Evolutionary conservation across 2,329 filamentous ascomycete genomes (phyloP).

Genomic region (Stagonosporopsis vannaccii): DNA sequence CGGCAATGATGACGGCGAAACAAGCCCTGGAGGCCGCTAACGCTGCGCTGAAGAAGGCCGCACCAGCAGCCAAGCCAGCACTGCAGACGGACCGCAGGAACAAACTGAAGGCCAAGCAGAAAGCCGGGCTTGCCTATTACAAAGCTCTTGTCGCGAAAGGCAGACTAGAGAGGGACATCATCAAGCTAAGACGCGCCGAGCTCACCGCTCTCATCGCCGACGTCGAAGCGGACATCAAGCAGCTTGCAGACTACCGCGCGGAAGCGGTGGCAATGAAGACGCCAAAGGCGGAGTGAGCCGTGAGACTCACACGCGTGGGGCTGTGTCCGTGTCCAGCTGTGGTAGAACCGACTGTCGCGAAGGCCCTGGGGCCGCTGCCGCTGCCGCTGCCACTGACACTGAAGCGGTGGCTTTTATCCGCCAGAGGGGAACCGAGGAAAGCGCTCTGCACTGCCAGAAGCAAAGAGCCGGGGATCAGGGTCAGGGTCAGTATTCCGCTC

Average conservation of each 20-base stretch:
- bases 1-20: no score
- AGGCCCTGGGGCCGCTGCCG: no score
- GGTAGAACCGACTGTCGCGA: no score
- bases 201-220: not conserved
- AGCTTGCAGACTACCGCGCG: not conserved
- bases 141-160: not conserved
- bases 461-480: no score
- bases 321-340: no score
- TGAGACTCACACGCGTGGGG: no score
- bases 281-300: not conserved
- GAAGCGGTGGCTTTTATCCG: no score
- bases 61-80: not conserved
- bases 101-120: not conserved
- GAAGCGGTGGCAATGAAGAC: not conserved
- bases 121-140: not conserved
- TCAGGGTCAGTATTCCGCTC: no score
- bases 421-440: no score
- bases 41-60: not conserved
- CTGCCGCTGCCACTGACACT: no score
- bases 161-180: not conserved
- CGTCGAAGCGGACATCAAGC: not conserved
- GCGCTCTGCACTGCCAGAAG: no score
- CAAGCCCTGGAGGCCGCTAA: no score
- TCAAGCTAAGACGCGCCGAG: not conserved
- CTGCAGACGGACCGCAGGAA: not conserved